These are phyloP conservation scores for Tulasnella sp. DNA, from an alignment of 768 basidiomycete genomes.

Conservation along the genomic window DNA sequence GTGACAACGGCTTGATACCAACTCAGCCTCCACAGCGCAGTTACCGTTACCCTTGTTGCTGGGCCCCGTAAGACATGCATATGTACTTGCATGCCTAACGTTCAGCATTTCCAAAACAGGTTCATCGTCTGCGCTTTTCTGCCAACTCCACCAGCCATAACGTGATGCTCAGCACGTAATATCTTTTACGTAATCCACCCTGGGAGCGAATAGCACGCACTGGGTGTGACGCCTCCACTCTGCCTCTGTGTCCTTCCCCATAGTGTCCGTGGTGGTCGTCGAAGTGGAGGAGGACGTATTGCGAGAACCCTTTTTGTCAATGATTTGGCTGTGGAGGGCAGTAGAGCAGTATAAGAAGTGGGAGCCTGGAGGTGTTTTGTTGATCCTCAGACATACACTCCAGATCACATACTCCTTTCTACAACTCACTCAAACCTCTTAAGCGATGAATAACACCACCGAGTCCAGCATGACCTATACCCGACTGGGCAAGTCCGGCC, in stretches of 20 bases:
- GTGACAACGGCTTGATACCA: too few species aligned
- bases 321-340: too few species aligned
- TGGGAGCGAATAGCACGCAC: not conserved
- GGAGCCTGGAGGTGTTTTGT: too few species aligned
- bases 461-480: slow-evolving; percentile 29
- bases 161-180: not conserved
- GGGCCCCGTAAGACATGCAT: too few species aligned
- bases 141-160: not conserved
- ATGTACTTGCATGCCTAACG: too few species aligned
- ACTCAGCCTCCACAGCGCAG: too few species aligned
- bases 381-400: not conserved
- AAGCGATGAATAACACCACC: not conserved
- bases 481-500: slow-evolving; percentile 35
- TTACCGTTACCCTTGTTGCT: too few species aligned
- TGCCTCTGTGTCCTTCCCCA: not conserved
- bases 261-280: not conserved
- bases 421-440: not conserved
- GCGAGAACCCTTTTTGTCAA: too few species aligned
- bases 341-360: too few species aligned
- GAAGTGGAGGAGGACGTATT: not conserved
- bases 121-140: too few species aligned
- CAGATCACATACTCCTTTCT: not conserved
- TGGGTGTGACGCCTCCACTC: not conserved
- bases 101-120: too few species aligned
- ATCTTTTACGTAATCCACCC: not conserved